phyloP scores from a whole-genome alignment of 176 grass and related monocot species.

The Zoysia japonica region DNA sequence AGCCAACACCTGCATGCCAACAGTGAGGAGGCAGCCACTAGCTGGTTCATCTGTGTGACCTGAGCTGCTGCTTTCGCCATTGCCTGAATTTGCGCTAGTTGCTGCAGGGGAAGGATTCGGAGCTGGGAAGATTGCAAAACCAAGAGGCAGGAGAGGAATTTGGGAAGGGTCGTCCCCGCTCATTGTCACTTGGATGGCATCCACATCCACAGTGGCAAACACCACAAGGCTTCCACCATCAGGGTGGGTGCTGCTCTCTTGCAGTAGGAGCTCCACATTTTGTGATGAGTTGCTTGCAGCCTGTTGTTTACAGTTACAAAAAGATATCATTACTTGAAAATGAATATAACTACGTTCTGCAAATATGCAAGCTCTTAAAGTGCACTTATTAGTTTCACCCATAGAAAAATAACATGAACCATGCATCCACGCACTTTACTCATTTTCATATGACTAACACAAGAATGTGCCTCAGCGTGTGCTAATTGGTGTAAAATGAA shows the following conservation, averaged over 20 bases:
- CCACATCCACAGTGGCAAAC: slow-evolving; percentile 78
- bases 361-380: background rate
- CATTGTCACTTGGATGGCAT: slow-evolving; percentile 91
- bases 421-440: background rate
- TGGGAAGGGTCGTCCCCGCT: slow-evolving; percentile 88
- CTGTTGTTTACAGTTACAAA: slow-evolving; percentile 41
- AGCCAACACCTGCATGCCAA: slow-evolving; percentile 85
- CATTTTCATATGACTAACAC: background rate
- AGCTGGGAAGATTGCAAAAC: slow-evolving; percentile 81
- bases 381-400: background rate
- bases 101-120: slow-evolving; percentile 27
- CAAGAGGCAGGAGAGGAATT: slow-evolving; percentile 83
- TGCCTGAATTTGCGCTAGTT: slow-evolving; percentile 17
- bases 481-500: background rate
- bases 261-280: slow-evolving; percentile 94
- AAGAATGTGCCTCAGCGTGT: background rate
- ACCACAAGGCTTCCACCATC: slow-evolving; percentile 77
- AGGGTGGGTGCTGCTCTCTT: slow-evolving; percentile 93
- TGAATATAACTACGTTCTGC: too few relatives aligned
- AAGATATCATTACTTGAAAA: slow-evolving; percentile 1
- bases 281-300: slow-evolving; percentile 94
- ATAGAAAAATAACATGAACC: background rate
- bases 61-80: slow-evolving; percentile 1
- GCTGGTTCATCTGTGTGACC: slow-evolving; percentile 22
- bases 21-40: slow-evolving; percentile 71